Conservation (phyloP, 2,329 filamentous ascomycete genomes). For the Trichoderma sp. region DNA sequence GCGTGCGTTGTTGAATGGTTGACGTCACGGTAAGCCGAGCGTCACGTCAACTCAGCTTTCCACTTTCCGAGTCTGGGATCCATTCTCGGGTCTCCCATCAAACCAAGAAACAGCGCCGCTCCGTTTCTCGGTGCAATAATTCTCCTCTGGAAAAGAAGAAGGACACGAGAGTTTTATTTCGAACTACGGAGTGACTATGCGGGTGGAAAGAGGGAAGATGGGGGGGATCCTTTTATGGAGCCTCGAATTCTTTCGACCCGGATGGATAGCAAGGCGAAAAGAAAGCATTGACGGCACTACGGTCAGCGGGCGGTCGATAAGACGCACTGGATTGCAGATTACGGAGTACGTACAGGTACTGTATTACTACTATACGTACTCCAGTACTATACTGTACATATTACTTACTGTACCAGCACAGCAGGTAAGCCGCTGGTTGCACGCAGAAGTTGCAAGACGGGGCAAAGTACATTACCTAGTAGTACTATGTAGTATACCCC, state of each 20-base stretch:
- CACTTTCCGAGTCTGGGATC: not conserved
- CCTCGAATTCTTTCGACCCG: not conserved
- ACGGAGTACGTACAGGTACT: not conserved
- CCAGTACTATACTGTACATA: too few relatives aligned
- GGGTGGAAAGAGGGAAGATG: not conserved
- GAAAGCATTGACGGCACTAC: too few relatives aligned
- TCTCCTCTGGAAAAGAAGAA: not conserved
- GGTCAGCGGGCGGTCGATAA: not conserved
- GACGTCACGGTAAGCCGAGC: constrained; percentile 26
- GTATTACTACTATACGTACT: too few relatives aligned
- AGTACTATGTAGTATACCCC: too few relatives aligned
- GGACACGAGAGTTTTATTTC: not conserved
- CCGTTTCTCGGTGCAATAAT: not conserved
- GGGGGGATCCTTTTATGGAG: not conserved
- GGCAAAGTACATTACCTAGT: not conserved
- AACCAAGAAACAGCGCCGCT: not conserved
- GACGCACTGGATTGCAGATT: not conserved
- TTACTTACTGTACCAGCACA: too few relatives aligned
- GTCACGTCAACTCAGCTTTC: constrained; percentile 16
- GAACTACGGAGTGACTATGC: too few relatives aligned
- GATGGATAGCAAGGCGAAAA: too few relatives aligned
- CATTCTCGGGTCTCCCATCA: not conserved
- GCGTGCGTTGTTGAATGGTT: constrained; percentile 16
- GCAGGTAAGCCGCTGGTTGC: not conserved
- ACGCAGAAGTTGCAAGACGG: not conserved